Conservation (phyloP, 2,329 filamentous ascomycete species). For the Spiromastix sp. region DNA sequence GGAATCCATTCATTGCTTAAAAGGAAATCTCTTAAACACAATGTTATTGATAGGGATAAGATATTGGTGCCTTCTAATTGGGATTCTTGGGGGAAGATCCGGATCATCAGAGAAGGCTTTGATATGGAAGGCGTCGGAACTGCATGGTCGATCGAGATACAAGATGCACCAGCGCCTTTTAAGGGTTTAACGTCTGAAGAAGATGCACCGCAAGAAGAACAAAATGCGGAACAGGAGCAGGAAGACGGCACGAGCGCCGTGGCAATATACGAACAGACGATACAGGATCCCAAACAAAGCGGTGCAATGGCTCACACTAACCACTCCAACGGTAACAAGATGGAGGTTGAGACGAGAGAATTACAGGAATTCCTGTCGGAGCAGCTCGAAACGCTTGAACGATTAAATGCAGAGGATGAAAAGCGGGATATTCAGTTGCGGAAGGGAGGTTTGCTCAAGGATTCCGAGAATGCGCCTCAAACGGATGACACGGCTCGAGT, state of each 20-base stretch:
- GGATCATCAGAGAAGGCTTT: constrained; percentile 81
- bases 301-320: constrained; percentile 46
- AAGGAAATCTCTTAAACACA: constrained; percentile 69
- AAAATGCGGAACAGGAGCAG: constrained; percentile 11
- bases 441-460: constrained; percentile 19
- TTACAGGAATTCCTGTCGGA: constrained; percentile 66
- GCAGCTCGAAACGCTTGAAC: constrained; percentile 68
- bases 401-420: constrained; percentile 46
- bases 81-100: constrained; percentile 97
- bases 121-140: constrained; percentile 79
- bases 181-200: constrained; percentile 18
- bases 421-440: constrained; percentile 26
- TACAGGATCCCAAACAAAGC: constrained; percentile 61
- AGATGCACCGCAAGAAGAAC: constrained; percentile 9
- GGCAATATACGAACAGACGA: constrained; percentile 65
- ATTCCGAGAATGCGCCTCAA: constrained; percentile 24
- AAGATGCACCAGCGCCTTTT: constrained; percentile 37
- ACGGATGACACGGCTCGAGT: constrained; percentile 34
- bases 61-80: constrained; percentile 92
- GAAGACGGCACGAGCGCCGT: constrained; percentile 50
- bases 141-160: constrained; percentile 77
- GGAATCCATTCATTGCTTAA: constrained; percentile 77
- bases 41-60: constrained; percentile 88
- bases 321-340: constrained; percentile 25
- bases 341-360: constrained; percentile 59